Evolutionary conservation across 2,329 filamentous ascomycete species (phyloP).

Genomic region (Monilinia polystroma): DNA sequence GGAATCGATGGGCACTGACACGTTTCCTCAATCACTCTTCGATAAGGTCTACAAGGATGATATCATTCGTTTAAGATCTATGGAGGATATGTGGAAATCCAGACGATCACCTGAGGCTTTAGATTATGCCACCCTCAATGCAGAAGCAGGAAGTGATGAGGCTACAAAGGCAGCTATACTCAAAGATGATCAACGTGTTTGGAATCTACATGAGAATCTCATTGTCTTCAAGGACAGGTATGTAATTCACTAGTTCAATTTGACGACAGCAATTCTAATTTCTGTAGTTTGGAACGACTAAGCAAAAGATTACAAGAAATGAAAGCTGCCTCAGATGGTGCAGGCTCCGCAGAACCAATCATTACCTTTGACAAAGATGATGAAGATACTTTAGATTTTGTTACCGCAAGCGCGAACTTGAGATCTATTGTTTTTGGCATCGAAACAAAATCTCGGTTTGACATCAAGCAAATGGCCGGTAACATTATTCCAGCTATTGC

Average conservation of each 20-base stretch:
- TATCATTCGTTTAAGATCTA: conserved; percentile 75
- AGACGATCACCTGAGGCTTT: conserved; percentile 72
- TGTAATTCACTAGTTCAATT: conserved; percentile 2
- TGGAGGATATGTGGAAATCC: conserved; percentile 96
- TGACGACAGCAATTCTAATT: conserved; percentile 24
- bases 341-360: conserved; percentile 55
- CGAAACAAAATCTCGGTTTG: conserved; percentile 84
- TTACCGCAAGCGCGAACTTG: conserved; percentile 85
- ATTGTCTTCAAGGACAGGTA: conserved; percentile 78
- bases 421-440: conserved; percentile 88
- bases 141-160: conserved; percentile 51
- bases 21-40: conserved; percentile 80
- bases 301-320: conserved; percentile 69
- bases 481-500: conserved; percentile 99
- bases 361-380: conserved; percentile 97
- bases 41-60: conserved; percentile 90
- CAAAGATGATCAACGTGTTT: conserved; percentile 69
- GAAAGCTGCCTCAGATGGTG: conserved; percentile 48
- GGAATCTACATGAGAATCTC: conserved; percentile 82
- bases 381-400: conserved; percentile 90
- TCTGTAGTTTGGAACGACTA: conserved; percentile 64
- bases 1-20: conserved; percentile 71
- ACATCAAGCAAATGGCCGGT: conserved; percentile 98
- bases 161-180: conserved; percentile 53
- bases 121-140: conserved; percentile 61